A percentile compares a stretch with the other conserved stretches of the same genome.
Conservation (phyloP, 805 yeast species). For the Wickerhamomyces silvicola region DNA sequence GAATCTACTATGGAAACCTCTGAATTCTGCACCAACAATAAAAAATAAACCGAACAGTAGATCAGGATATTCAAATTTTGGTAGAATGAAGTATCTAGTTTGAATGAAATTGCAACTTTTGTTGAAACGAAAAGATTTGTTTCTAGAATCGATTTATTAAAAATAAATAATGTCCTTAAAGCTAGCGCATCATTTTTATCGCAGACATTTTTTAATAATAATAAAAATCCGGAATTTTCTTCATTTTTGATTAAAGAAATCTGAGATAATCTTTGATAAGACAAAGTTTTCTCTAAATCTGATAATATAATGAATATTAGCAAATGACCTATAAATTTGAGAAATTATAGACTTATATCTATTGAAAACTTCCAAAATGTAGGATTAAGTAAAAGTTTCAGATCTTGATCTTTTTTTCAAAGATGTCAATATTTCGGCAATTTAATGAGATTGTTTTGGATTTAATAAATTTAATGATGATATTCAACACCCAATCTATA, state of each 20-base stretch:
- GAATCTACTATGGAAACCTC: slow-evolving; percentile 96
- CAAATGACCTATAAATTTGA: slow-evolving; percentile 84
- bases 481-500: slow-evolving; percentile 92
- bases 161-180: slow-evolving; percentile 71
- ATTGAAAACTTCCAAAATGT: slow-evolving; percentile 70
- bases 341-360: slow-evolving; percentile 66
- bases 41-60: slow-evolving; percentile 93
- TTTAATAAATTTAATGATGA: slow-evolving; percentile 58
- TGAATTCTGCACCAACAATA: slow-evolving; percentile 91
- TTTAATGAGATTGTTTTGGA: slow-evolving; percentile 51
- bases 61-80: slow-evolving; percentile 82
- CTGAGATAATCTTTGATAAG: slow-evolving; percentile 80
- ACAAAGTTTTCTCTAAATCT: slow-evolving; percentile 67
- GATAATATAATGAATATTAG: slow-evolving; percentile 77
- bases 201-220: slow-evolving; percentile 62
- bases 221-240: slow-evolving; percentile 64
- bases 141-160: slow-evolving; percentile 83
- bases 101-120: slow-evolving; percentile 90
- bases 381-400: slow-evolving; percentile 86
- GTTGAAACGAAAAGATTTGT: slow-evolving; percentile 92
- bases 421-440: slow-evolving; percentile 69
- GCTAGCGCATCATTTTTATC: slow-evolving; percentile 76
- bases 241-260: slow-evolving; percentile 69
- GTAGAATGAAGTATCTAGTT: slow-evolving; percentile 84
- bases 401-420: slow-evolving; percentile 86